Evolutionary conservation across 2,329 filamentous ascomycete species (phyloP).

Genomic region (Lecanosticta acicola): DNA sequence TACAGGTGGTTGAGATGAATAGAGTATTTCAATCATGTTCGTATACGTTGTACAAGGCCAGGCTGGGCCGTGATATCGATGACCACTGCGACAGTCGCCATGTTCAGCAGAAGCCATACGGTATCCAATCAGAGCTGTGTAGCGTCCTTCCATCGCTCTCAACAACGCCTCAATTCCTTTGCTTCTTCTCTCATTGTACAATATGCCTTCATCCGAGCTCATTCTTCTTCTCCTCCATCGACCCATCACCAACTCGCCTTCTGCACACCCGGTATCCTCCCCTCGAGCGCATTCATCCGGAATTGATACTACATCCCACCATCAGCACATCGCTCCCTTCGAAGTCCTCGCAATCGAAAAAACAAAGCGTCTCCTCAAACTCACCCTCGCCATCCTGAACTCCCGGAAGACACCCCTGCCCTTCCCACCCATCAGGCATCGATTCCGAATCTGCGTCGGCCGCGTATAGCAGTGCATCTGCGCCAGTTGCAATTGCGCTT

Average conservation of each 20-base stretch:
- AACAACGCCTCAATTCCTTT: too few species aligned
- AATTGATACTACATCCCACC: conserved; percentile 57
- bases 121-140: too few species aligned
- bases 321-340: conserved; percentile 13
- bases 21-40: too few species aligned
- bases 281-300: conserved; percentile 77
- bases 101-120: too few species aligned
- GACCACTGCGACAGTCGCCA: too few species aligned
- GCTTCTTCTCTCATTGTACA: background rate
- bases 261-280: conserved; percentile 83
- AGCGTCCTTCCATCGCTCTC: too few species aligned
- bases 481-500: conserved; percentile 85
- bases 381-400: conserved; percentile 85
- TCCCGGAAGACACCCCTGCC: conserved; percentile 84
- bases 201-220: background rate
- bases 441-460: conserved; percentile 86
- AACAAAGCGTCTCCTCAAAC: conserved; percentile 32
- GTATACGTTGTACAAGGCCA: too few species aligned
- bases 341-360: too few species aligned
- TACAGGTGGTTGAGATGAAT: too few species aligned
- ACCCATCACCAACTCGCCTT: conserved; percentile 80
- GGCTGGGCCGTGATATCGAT: too few species aligned
- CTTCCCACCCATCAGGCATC: conserved; percentile 88
- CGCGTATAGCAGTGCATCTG: conserved; percentile 97
- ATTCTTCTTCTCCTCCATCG: background rate